Evolutionary conservation across 129 eudicot genomes (phyloP).

Genomic region (Kitagawia praeruptora): DNA sequence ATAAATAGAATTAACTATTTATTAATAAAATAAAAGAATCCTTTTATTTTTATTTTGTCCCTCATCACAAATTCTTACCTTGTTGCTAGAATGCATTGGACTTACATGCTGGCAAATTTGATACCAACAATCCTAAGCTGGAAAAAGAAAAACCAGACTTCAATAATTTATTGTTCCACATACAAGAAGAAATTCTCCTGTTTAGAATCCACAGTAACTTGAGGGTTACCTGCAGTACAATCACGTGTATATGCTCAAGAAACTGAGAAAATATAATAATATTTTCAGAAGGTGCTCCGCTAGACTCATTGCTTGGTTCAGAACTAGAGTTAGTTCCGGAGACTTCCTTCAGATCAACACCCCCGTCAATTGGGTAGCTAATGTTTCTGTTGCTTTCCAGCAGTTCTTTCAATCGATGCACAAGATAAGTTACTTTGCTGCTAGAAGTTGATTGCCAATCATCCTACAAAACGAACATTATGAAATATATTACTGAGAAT

Average conservation of each 20-base stretch:
- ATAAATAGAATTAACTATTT: too few species aligned
- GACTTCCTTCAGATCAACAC: constrained; percentile 12
- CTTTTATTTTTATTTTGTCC: too few species aligned
- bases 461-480: too few species aligned
- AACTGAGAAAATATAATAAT: constrained; percentile 90
- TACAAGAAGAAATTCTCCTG: constrained; percentile 10
- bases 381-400: constrained; percentile 37
- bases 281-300: constrained; percentile 35
- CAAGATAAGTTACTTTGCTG: constrained; percentile 89
- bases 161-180: background rate
- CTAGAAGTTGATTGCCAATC: too few species aligned
- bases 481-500: too few species aligned
- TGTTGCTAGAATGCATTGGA: constrained; percentile 73
- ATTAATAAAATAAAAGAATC: too few species aligned
- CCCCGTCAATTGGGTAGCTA: constrained; percentile 19
- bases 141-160: constrained; percentile 3
- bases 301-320: constrained; percentile 18
- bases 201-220: background rate
- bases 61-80: constrained; percentile 70
- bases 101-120: constrained; percentile 78
- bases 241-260: constrained; percentile 95
- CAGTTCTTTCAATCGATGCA: constrained; percentile 52
- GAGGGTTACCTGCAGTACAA: constrained; percentile 77
- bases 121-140: constrained; percentile 74
- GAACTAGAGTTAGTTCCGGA: constrained; percentile 16